Conservation (phyloP, 306 rosid species). For the Gynostemma pentaphyllum region DNA sequence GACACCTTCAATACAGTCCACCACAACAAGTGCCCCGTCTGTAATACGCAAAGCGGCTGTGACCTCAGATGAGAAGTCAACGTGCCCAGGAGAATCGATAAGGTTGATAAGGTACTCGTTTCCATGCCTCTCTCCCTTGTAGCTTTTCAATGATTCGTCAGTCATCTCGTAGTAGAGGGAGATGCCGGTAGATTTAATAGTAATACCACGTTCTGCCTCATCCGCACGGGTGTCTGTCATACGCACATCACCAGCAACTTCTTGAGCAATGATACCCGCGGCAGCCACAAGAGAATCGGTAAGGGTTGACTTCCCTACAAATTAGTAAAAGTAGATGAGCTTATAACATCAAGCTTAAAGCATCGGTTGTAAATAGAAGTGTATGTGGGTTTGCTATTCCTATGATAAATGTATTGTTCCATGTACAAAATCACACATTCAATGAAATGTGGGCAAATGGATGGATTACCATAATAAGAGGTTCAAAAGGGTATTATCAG, state of each 20-base stretch:
- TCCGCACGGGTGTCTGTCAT: conserved; percentile 89
- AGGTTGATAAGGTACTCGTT: conserved; percentile 91
- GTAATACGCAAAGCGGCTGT: conserved; percentile 96
- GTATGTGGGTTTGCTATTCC: too few species aligned
- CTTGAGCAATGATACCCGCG: conserved; percentile 90
- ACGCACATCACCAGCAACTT: conserved; percentile 88
- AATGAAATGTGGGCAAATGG: too few species aligned
- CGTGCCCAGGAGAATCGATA: conserved; percentile 88
- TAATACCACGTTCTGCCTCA: conserved; percentile 96
- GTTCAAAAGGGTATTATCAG: too few species aligned
- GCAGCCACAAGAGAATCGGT: conserved; percentile 95
- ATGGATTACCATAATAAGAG: too few species aligned
- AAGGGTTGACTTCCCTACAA: conserved; percentile 66
- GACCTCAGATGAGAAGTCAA: conserved; percentile 88
- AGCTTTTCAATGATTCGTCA: conserved; percentile 38
- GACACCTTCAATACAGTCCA: conserved; percentile 86
- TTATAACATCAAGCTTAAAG: too few species aligned
- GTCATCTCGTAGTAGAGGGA: conserved; percentile 85
- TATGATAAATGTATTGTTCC: too few species aligned
- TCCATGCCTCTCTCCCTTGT: conserved; percentile 58
- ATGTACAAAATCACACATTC: too few species aligned
- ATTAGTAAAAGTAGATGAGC: neutral
- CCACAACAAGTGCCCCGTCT: conserved; percentile 90
- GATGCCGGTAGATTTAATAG: conserved; percentile 86
- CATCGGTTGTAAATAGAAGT: too few species aligned